Percentiles rank a stretch among this genome's conserved stretches.
Conservation (phyloP, 179 eudicot species). For the Beta corolliflora region DNA sequence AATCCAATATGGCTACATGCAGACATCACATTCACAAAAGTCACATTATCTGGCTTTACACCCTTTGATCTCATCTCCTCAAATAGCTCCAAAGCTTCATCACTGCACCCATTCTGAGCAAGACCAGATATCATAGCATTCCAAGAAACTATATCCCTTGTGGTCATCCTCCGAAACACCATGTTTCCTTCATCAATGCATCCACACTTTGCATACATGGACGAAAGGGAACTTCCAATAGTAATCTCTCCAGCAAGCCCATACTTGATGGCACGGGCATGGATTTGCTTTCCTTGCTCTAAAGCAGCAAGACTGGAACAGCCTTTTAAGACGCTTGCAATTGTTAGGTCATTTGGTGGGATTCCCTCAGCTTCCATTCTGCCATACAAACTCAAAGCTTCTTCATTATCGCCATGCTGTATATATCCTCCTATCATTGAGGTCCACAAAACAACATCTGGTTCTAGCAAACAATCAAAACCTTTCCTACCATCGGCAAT, state of each 20-base stretch:
- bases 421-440: conserved; percentile 69
- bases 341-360: conserved; percentile 58
- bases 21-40: conserved; percentile 70
- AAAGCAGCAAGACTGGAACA: conserved; percentile 65
- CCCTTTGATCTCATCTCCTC: conserved; percentile 54
- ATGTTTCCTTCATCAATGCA: conserved; percentile 51
- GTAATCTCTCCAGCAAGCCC: conserved; percentile 53
- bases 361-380: conserved; percentile 61
- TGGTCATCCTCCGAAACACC: conserved; percentile 53
- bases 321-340: conserved; percentile 61
- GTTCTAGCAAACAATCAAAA: conserved; percentile 63
- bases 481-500: conserved; percentile 48
- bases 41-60: conserved; percentile 71
- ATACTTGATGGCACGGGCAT: conserved; percentile 61
- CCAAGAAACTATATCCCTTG: conserved; percentile 74
- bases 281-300: conserved; percentile 75
- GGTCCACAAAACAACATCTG: conserved; percentile 77
- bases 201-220: conserved; percentile 76
- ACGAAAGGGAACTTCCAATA: conserved; percentile 68
- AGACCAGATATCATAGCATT: conserved; percentile 84
- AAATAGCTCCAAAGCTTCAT: conserved; percentile 55
- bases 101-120: conserved; percentile 70
- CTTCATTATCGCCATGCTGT: conserved; percentile 50
- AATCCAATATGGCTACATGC: conserved; percentile 79
- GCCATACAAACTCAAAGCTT: conserved; percentile 54